These are phyloP conservation scores for Botrytis medusae DNA, from an alignment of 2,329 filamentous ascomycete genomes.

Conservation along the genomic window DNA sequence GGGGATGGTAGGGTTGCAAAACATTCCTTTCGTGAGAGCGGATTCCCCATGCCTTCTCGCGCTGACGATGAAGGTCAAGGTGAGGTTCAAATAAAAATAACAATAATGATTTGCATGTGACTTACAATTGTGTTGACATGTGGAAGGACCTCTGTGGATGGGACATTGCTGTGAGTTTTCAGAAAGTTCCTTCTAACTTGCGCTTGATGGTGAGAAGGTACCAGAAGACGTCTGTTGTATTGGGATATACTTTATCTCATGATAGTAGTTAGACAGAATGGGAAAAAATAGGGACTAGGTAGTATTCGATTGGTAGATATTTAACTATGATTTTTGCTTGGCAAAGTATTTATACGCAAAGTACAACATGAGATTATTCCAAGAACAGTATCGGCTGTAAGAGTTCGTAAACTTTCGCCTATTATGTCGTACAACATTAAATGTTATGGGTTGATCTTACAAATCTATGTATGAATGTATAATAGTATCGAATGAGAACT, in stretches of 20 bases:
- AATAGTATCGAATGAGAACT: neutral
- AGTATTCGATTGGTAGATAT: neutral
- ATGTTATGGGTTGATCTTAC: neutral
- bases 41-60: slow-evolving; percentile 25
- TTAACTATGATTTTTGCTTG: neutral
- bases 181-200: neutral
- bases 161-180: neutral
- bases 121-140: neutral
- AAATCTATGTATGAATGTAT: neutral
- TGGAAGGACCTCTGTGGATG: neutral
- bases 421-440: neutral
- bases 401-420: neutral
- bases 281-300: neutral
- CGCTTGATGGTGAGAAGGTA: neutral
- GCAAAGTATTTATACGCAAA: neutral
- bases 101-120: neutral
- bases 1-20: slow-evolving; percentile 25
- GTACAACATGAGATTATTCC: neutral
- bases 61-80: slow-evolving; percentile 1
- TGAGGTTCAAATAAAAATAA: neutral
- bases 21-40: slow-evolving; percentile 24
- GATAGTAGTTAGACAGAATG: neutral
- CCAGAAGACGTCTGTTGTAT: neutral
- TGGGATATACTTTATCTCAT: neutral
- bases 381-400: neutral